A percentile compares a stretch with the other conserved stretches of the same genome.
phyloP scores from a whole-genome alignment of 1,139 yeast genomes.

The Lodderomyces pseudojiufengensis region DNA sequence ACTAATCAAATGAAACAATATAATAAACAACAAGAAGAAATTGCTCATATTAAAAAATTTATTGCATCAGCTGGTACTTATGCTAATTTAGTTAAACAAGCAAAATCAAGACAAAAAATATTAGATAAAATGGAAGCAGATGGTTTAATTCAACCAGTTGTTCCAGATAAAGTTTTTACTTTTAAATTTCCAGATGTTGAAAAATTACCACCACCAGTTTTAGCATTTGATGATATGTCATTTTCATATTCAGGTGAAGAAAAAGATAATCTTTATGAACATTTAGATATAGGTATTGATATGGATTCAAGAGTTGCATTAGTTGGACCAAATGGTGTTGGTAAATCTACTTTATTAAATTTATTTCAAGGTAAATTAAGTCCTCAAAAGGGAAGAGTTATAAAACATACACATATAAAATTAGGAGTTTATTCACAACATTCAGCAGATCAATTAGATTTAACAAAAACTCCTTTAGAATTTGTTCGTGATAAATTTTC shows the following conservation, averaged over 20 bases:
- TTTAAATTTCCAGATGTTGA: slow-evolving; percentile 95
- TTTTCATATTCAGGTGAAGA: slow-evolving; percentile 86
- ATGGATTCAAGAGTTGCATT: slow-evolving; percentile 98
- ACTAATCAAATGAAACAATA: slow-evolving; percentile 98
- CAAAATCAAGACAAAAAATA: slow-evolving; percentile 98
- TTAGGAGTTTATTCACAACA: slow-evolving; percentile 99
- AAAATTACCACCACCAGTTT: slow-evolving; percentile 97
- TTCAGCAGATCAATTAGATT: slow-evolving; percentile 96
- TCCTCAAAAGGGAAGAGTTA: slow-evolving; percentile 91
- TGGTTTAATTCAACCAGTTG: slow-evolving; percentile 92
- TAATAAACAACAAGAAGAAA: slow-evolving; percentile 96
- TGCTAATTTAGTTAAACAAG: slow-evolving; percentile 97
- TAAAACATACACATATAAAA: slow-evolving; percentile 95
- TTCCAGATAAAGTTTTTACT: slow-evolving; percentile 86
- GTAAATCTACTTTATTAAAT: slow-evolving; percentile 93
- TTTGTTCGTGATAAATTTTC: slow-evolving; percentile 94
- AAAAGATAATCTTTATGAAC: slow-evolving; percentile 85
- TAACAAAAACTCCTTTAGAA: slow-evolving; percentile 91
- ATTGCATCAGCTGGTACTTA: slow-evolving; percentile 99
- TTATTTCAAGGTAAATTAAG: slow-evolving; percentile 92
- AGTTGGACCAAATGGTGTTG: slow-evolving; percentile 99
- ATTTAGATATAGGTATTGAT: slow-evolving; percentile 96
- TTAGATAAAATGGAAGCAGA: slow-evolving; percentile 99
- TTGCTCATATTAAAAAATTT: slow-evolving; percentile 95
- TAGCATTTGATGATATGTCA: slow-evolving; percentile 92